Base-by-base conservation (phyloP, 305 asterid species). In the Fraxinus greggii region DNA sequence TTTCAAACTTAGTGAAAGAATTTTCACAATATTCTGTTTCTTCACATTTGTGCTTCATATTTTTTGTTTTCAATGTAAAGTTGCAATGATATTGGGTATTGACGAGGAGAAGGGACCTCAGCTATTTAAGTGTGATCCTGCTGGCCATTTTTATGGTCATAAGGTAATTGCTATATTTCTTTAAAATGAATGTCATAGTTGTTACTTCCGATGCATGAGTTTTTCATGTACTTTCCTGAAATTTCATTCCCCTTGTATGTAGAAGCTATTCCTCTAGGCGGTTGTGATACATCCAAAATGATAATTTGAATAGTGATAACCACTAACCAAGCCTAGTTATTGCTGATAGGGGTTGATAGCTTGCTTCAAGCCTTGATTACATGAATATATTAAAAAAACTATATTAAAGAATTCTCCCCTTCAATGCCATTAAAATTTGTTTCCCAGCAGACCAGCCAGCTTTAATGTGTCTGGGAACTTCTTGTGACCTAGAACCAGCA, bases 101-200 rank as follows among this genome's bases (percentile, higher is more conserved):
- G 99, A 97, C 63, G 97, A 93, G 78, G 99, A 97, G 91, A 91
- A 85, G 80, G 99, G 99, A 45, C 98, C 99, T 80, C 98, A 91
- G 81, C 99, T 97, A 85, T 97, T 97, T 91, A 97, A 97, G 79
- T 94, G 99, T 84, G 99, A 97, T 84, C 99, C 99, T 15, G 99
- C 99, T 4, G 99, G 99, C 80, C 98, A 97, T 86, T 97, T 97
- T 84, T 97, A 91, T 74, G 99, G 99, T 80, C 99, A 97, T 36
- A 97, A 97, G 98, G 99, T 97, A 88, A 80, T 76, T 70, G 76
- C 4, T 75, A 42, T 59, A 36, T 78, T 40, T 10, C 23, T 75
- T 67, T 78, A 32, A 15, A 67, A 12, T 67, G 26, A 67, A 65
- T 9, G 5, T 10, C 26, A 29, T 12, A 28, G 1, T 12, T 28